Evolutionary conservation across 768 basidiomycete species (phyloP), one percentile per base, ranked within the genome.

Genomic region (Daedaleopsis sinensis): DNA sequence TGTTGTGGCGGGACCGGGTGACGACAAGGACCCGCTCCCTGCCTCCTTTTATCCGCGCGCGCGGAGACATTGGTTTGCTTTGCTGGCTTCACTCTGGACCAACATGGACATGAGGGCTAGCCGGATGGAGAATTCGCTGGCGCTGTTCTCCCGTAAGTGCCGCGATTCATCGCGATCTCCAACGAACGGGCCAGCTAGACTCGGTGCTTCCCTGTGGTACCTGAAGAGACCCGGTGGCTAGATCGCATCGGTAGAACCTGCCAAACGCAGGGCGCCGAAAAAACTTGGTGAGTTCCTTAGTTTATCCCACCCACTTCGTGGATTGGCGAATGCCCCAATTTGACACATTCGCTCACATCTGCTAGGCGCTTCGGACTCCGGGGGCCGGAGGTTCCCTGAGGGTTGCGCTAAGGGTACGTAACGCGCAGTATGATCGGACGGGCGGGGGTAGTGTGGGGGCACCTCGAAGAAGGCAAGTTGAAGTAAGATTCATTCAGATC

Each of bases 1-100:
- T 74, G 53, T 59, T 63, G 57, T 62, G 18, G 53, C 53, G 50
- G 56, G 48, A 37, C 55, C 61, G 57, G 52, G 61, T 39, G 42
- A 15, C 32, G 52, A 37, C 39, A 37, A 19, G 35, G 23, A 27
- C 44, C 39, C 48, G 37, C 38, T 42, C n/a, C 18, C 39, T 46
- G 52, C 52, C 15, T 43, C 52, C 56, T 57, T 62, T 62, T 62
- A 62, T 62, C 5, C 39, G 52, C 19, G 21, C 32, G 32, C 37
- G 9, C 61, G 52, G 21, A 19, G 24, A 44, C 50, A 47, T 55
- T 43, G 51, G 51, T 12, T 48, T 27, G 61, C 61, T 23, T 52
- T 50, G 57, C 52, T 44, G 38, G 56, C 52, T 32, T 21, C 57
- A 55, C 38, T 24, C 21, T 15, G 51, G 23, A 47, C 56, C 32